Evolutionary conservation across 169 alveolate species (phyloP).

Genomic region (Plasmodium coatneyi): DNA sequence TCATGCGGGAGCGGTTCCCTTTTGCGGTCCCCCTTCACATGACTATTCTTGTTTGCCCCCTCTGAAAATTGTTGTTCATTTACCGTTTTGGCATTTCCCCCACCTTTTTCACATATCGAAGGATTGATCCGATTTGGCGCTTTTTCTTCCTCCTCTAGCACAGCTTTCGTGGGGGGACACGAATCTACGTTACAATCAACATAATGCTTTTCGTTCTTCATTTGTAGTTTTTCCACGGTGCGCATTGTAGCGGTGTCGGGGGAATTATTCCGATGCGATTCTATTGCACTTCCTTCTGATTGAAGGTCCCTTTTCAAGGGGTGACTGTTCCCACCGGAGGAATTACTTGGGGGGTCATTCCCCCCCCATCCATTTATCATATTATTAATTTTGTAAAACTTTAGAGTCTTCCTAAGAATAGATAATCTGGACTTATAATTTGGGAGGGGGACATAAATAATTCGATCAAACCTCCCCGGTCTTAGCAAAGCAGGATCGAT

Average conservation of each 20-base stretch:
- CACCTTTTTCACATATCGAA: not conserved
- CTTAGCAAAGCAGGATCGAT: constrained; percentile 97
- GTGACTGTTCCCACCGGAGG: not conserved
- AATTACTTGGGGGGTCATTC: not conserved
- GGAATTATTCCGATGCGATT: not conserved
- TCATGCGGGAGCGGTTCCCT: constrained; percentile 77
- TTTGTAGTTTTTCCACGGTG: not conserved
- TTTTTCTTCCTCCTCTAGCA: not conserved
- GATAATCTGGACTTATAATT: constrained; percentile 93
- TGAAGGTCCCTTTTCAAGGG: not conserved
- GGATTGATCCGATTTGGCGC: not conserved
- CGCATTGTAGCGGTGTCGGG: not conserved
- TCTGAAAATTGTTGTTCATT: not conserved
- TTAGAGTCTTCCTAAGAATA: constrained; percentile 88
- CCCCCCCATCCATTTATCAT: not conserved
- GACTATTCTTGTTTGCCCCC: not conserved
- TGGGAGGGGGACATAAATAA: constrained; percentile 98
- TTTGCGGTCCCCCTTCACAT: not conserved
- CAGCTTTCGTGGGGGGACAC: not conserved
- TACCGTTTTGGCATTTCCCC: not conserved
- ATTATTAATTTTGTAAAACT: constrained; percentile 46
- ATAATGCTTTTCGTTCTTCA: constrained; percentile 10
- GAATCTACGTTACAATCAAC: constrained; percentile 7
- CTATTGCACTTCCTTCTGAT: not conserved
- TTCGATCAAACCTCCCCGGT: constrained; percentile 99